Base-by-base conservation (phyloP, 2,329 filamentous ascomycete species). In the Stagonosporopsis vannaccii region DNA sequence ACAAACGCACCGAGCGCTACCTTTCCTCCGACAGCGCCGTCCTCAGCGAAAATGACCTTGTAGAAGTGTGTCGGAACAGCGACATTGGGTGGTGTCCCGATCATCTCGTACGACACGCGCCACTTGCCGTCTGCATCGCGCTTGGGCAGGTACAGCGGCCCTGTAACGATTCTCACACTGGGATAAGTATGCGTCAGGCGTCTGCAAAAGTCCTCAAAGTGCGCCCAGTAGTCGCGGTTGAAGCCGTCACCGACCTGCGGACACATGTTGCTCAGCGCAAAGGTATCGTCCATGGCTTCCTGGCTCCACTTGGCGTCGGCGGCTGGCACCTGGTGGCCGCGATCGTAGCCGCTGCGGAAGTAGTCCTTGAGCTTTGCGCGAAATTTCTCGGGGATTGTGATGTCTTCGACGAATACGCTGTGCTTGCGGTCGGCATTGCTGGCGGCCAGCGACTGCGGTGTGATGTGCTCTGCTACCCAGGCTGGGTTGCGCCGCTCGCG, bases 31-130 rank as follows among this genome's bases (percentile, higher is more conserved):
- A 75, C 77, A 56, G 73, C 77, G 3, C 90, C 90, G 70, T 97
- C 92, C 79, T 99, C 95, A 23, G 91, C 95, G 71, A 95, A 96
- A 67, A 99, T 95, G 71, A 99, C 92, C 82, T 99, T 99, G 85
- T 97, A 99, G 80, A 99, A 99, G 77, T 99, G 95, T 20, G 95
- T 99, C 3, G 95, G 95, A 49, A 99, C 95, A 23, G 95, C 93
- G 51, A 99, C 90, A 70, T 92, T 96, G 7, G 95, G 94, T 63
- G 95, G 95, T 73, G 84, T 90, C 35, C 95, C 95, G 67, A 99
- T 97, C 57, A 99, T 90, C 80, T 99, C 95, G 80, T 99, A 98
- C 59, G 84, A 88, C 56, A 97, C 92, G 65, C 92, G 89, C 92
- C 93, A 99, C 81, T 98, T 98, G 67, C 90, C 90, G 80, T 98